Percentiles rank a stretch among this genome's conserved stretches.
Conservation (phyloP, 1,284 basidiomycete species). For the Austroboletus niveus region DNA sequence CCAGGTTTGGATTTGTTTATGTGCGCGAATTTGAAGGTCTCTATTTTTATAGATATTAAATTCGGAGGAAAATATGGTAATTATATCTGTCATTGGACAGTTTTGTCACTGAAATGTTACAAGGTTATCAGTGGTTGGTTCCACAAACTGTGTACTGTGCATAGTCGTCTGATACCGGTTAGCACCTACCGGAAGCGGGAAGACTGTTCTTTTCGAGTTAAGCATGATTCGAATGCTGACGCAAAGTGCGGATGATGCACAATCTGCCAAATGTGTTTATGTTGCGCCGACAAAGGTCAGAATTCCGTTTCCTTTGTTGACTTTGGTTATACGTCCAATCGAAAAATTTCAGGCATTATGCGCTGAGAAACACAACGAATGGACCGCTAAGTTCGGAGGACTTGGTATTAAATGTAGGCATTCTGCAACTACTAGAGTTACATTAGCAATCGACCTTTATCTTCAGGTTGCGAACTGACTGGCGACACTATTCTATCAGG, state of each 20-base stretch:
- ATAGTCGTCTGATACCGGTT: slow-evolving; percentile 10
- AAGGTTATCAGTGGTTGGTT: slow-evolving; percentile 75
- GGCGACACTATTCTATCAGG: slow-evolving; percentile 78
- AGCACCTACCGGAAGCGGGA: slow-evolving; percentile 93
- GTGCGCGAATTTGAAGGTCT: slow-evolving; percentile 1
- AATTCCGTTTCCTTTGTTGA: not conserved
- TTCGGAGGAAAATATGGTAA: slow-evolving; percentile 73
- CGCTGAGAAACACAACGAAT: slow-evolving; percentile 81
- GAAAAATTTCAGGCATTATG: slow-evolving; percentile 70
- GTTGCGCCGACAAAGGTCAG: slow-evolving; percentile 90
- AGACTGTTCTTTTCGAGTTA: slow-evolving; percentile 92
- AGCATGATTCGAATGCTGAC: slow-evolving; percentile 79
- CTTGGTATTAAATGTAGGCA: slow-evolving; percentile 72
- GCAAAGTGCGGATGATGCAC: slow-evolving; percentile 37
- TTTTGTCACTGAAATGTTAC: slow-evolving; percentile 9
- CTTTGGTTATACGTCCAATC: not conserved
- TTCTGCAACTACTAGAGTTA: not conserved
- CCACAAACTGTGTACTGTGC: not conserved
- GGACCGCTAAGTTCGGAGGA: slow-evolving; percentile 75
- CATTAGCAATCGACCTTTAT: not conserved
- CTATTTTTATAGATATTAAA: slow-evolving; percentile 54
- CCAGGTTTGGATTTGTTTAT: slow-evolving; percentile 46
- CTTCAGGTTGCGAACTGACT: slow-evolving; percentile 82
- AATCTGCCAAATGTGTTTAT: slow-evolving; percentile 75
- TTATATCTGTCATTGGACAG: slow-evolving; percentile 7